Base-by-base conservation (phyloP, 768 basidiomycete species). In the Clitopilus passeckerianus region DNA sequence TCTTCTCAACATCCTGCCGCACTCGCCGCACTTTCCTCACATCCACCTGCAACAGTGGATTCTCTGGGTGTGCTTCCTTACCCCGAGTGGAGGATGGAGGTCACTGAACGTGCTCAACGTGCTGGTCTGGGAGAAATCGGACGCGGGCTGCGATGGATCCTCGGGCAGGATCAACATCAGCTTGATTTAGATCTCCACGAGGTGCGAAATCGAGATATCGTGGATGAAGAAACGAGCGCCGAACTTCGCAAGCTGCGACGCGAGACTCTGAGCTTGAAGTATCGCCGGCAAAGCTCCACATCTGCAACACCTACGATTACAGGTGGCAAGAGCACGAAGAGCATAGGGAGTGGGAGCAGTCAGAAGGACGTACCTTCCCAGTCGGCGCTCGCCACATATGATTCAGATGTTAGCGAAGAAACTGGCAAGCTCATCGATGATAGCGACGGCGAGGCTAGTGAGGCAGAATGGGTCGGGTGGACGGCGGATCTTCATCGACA, bases 381-480 rank as follows among this genome's bases (percentile, higher is more conserved):
- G 27, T 30, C 27, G 8, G 14, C 14, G 8, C 54, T 10, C 6
- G 60, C 57, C 55, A 55, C 63, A 54, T 59, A 65, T 57, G 66
- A 62, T n/a, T 66, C 64, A 43, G 61, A 69, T 34, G 50, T 59
- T 34, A 60, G 61, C 5, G 75, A 74, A 43, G 64, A 65, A 12
- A 65, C 53, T 37, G 64, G 57, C 44, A 62, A 53, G 56, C 56
- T 63, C 62, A 60, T 66, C 10, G 70, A 66, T 8, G 75, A 75
- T 46, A 79, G 74, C 30, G 78, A 75, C 5, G 75, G 71, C 6
- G 75, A 80, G 23, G 80, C 76, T 22, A 79, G 77, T 63, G 87
- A 88, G 67, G 71, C 73, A 20, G 87, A 90, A 66, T 90, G 87
- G 87, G 75, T 81, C 4, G 84, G 82, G 0, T 90, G 87, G 87